Conservation (phyloP, 106 monocot genomes). For the Platanthera guangdongensis region DNA sequence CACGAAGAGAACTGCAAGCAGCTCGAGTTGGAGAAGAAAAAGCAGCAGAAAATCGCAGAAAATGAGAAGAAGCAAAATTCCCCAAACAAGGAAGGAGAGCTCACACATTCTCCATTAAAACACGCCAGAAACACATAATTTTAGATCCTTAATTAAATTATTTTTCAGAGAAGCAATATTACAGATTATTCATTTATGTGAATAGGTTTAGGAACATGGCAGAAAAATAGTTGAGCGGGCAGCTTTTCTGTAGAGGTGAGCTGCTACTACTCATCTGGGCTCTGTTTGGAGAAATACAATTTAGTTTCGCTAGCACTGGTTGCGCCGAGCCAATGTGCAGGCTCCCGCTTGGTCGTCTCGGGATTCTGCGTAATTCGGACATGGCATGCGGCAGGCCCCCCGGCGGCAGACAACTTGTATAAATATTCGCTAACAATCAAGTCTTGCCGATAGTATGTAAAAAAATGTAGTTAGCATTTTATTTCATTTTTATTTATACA, state of each 20-base stretch:
- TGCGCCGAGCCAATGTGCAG: no score
- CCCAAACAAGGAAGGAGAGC: conserved; percentile 15
- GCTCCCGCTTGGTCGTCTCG: no score
- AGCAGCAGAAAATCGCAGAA: conserved; percentile 51
- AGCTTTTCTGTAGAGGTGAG: neutral
- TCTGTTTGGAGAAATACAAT: no score
- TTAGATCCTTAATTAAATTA: neutral
- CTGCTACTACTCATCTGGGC: no score
- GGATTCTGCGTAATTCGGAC: no score
- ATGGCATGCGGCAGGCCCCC: neutral
- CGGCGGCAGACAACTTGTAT: neutral
- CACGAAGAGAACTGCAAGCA: conserved; percentile 64
- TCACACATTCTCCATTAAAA: conserved; percentile 10
- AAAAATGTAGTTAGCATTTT: neutral
- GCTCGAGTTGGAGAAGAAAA: conserved; percentile 55
- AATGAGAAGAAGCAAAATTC: conserved; percentile 33
- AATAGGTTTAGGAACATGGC: neutral
- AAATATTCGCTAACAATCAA: neutral
- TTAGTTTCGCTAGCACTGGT: no score
- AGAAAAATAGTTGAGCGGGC: neutral
- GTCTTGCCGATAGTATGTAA: neutral
- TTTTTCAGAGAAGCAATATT: neutral
- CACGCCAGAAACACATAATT: neutral
- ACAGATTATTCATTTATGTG: neutral
- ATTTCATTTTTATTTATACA: neutral